Evolutionary conservation across 176 grass and related monocot genomes (phyloP).

Genomic region (Alopecurus myosuroides): DNA sequence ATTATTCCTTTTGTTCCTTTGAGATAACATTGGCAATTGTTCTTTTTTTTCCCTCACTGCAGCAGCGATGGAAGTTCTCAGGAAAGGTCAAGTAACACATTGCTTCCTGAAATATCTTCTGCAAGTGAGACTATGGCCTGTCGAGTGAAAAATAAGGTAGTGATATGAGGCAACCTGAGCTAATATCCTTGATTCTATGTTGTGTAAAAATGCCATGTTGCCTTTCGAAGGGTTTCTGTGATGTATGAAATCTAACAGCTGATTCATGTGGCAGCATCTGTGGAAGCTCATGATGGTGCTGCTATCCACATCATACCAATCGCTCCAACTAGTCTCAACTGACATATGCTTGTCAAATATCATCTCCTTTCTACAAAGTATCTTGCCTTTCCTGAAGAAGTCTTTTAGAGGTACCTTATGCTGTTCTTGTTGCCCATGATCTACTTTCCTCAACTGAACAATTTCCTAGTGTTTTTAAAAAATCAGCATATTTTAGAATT

Average conservation of each 20-base stretch:
- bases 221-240: constrained; percentile 12
- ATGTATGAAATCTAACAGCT: constrained; percentile 18
- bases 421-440: neutral
- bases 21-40: neutral
- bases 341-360: constrained; percentile 69
- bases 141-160: constrained; percentile 74
- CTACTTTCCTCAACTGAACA: neutral
- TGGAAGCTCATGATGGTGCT: constrained; percentile 76
- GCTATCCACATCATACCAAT: constrained; percentile 56
- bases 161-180: neutral
- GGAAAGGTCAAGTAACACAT: constrained; percentile 38
- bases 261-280: constrained; percentile 52
- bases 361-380: constrained; percentile 72
- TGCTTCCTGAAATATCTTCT: constrained; percentile 70
- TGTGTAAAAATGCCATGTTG: neutral
- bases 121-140: constrained; percentile 48
- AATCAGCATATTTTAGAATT: constrained; percentile 2
- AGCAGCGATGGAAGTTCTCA: constrained; percentile 37
- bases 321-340: constrained; percentile 49
- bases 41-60: constrained; percentile 15
- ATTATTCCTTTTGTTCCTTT: constrained; percentile 21
- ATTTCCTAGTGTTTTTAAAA: neutral
- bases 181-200: constrained; percentile 10
- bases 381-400: constrained; percentile 70
- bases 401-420: constrained; percentile 49